phyloP scores from a whole-genome alignment of 345 rosid genomes.

The Sisymbrium altissimum region DNA sequence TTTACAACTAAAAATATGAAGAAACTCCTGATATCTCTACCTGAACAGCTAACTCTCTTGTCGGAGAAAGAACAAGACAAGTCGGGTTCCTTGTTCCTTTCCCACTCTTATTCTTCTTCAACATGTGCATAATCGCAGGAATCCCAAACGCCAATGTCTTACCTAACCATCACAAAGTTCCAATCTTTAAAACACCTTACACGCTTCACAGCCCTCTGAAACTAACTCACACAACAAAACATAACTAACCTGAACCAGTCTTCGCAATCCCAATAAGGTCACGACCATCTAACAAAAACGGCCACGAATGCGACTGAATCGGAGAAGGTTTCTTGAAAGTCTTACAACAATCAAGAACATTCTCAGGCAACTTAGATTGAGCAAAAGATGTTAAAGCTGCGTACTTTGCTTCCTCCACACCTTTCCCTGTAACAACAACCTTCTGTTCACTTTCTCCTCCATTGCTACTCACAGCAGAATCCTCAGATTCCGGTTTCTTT shows the following conservation, averaged over 20 bases:
- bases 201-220: not conserved
- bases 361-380: constrained; percentile 56
- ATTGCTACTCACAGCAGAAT: not conserved
- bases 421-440: constrained; percentile 66
- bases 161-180: constrained; percentile 41
- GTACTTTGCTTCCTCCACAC: constrained; percentile 56
- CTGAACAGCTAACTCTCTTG: constrained; percentile 94
- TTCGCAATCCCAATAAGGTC: constrained; percentile 93
- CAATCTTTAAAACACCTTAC: not conserved
- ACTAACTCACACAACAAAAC: not conserved
- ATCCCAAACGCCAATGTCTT: constrained; percentile 92
- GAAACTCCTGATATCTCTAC: constrained; percentile 38
- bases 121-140: constrained; percentile 81
- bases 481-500: constrained; percentile 13
- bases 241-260: constrained; percentile 84
- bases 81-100: constrained; percentile 56
- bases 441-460: constrained; percentile 37
- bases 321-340: constrained; percentile 76
- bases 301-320: constrained; percentile 93
- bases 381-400: constrained; percentile 52
- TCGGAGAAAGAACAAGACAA: constrained; percentile 94
- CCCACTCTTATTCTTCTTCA: constrained; percentile 60
- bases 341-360: constrained; percentile 74
- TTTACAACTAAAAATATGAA: not conserved
- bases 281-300: constrained; percentile 81